Evolutionary conservation across 2,329 filamentous ascomycete genomes (phyloP).

Genomic region (Epichloe aotearoae): DNA sequence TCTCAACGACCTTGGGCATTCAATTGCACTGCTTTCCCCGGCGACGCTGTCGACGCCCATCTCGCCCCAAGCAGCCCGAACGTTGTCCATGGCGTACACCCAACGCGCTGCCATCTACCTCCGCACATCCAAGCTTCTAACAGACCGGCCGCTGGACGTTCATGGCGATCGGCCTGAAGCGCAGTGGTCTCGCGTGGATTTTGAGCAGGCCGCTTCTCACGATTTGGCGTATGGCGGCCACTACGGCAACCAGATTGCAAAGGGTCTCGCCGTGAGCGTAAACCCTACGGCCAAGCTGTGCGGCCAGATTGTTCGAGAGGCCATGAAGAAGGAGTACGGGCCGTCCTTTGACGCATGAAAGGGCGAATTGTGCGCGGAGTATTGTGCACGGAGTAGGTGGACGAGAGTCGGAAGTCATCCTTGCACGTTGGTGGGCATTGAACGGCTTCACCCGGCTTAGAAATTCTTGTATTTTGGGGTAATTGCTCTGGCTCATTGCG

Average conservation of each 20-base stretch:
- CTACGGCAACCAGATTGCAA: slow-evolving; percentile 53
- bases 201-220: slow-evolving; percentile 48
- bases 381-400: too few species aligned
- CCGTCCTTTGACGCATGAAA: slow-evolving; percentile 28
- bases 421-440: too few species aligned
- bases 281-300: slow-evolving; percentile 60
- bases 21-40: slow-evolving; percentile 47
- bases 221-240: slow-evolving; percentile 52
- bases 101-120: slow-evolving; percentile 56
- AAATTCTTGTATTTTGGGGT: too few species aligned
- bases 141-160: slow-evolving; percentile 24
- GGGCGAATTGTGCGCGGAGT: too few species aligned
- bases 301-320: slow-evolving; percentile 54
- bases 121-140: slow-evolving; percentile 39
- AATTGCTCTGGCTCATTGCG: neutral
- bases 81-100: slow-evolving; percentile 56
- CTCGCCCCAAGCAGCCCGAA: slow-evolving; percentile 50
- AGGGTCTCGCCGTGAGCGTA: slow-evolving; percentile 47
- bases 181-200: slow-evolving; percentile 38
- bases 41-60: slow-evolving; percentile 35
- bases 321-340: slow-evolving; percentile 56
- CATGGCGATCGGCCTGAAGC: slow-evolving; percentile 28
- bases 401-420: neutral
- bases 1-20: slow-evolving; percentile 41
- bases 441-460: too few species aligned